phyloP scores from a whole-genome alignment of 2,329 filamentous ascomycete genomes.

The Fusarium bactridioides region DNA sequence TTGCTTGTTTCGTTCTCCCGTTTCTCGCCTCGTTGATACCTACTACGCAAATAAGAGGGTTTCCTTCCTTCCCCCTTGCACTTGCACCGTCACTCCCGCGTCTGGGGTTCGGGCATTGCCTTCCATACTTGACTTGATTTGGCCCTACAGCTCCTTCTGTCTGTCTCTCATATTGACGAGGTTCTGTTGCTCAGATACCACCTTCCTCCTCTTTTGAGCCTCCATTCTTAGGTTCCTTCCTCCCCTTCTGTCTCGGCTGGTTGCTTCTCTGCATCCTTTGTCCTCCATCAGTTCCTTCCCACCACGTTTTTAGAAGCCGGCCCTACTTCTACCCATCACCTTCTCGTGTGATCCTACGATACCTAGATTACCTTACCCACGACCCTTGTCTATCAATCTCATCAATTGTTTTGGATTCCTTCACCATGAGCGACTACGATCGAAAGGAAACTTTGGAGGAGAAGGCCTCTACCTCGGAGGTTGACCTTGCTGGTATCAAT shows the following conservation, averaged over 20 bases:
- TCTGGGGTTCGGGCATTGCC: constrained; percentile 15
- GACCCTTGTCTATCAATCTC: neutral
- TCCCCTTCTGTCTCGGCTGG: constrained; percentile 31
- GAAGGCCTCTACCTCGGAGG: constrained; percentile 42
- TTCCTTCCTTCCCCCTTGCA: neutral
- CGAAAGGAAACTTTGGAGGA: constrained; percentile 43
- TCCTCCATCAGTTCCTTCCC: constrained; percentile 26
- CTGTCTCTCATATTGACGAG: constrained; percentile 37
- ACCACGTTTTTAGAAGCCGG: constrained; percentile 28
- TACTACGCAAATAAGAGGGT: constrained; percentile 24
- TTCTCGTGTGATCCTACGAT: constrained; percentile 7
- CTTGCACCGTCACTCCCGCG: constrained; percentile 39
- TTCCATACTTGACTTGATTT: neutral
- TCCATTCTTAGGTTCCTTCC: neutral
- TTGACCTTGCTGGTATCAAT: constrained; percentile 31
- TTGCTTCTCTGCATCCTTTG: constrained; percentile 27
- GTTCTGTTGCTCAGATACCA: neutral
- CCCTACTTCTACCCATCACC: constrained; percentile 12
- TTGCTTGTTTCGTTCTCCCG: constrained; percentile 5
- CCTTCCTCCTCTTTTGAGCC: constrained; percentile 6
- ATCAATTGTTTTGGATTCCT: neutral
- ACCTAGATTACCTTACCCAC: neutral
- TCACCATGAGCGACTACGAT: constrained; percentile 47
- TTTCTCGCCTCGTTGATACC: constrained; percentile 21
- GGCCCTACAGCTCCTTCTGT: neutral